Evolutionary conservation across 495 filamentous ascomycete species (phyloP).

Genomic region (Aspergillus asperescens): DNA sequence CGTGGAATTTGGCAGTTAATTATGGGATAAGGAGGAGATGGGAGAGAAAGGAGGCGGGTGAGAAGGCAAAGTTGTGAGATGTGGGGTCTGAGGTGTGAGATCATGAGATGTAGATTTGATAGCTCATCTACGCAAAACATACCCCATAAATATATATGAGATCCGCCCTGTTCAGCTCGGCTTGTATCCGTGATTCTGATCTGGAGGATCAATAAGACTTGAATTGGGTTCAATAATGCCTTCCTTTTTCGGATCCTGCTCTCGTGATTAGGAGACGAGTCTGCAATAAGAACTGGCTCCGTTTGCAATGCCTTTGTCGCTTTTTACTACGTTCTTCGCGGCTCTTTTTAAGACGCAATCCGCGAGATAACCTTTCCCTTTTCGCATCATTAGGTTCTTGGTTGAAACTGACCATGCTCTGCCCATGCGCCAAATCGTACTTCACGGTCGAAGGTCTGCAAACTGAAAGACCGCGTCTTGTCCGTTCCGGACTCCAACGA

Average conservation of each 20-base stretch:
- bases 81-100: background rate
- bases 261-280: background rate
- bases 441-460: conserved; percentile 13
- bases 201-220: conserved; percentile 4
- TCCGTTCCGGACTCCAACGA: conserved; percentile 4
- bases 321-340: background rate
- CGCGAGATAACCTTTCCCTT: background rate
- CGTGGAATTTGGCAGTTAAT: conserved; percentile 64
- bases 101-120: background rate
- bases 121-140: background rate
- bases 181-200: background rate
- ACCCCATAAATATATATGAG: too few relatives aligned
- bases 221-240: conserved; percentile 5
- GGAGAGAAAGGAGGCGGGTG: conserved; percentile 58
- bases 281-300: background rate
- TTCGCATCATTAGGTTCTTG: background rate
- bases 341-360: background rate
- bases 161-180: too few relatives aligned
- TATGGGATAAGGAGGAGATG: conserved; percentile 62
- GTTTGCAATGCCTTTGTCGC: background rate
- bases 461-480: conserved; percentile 13
- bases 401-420: conserved; percentile 4
- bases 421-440: conserved; percentile 11
- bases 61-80: conserved; percentile 62
- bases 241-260: conserved; percentile 1